Evolutionary conservation across 192 early-diverging fungal species (phyloP), one percentile per base, ranked within the genome.

Genomic region (Coemansia sp.): DNA sequence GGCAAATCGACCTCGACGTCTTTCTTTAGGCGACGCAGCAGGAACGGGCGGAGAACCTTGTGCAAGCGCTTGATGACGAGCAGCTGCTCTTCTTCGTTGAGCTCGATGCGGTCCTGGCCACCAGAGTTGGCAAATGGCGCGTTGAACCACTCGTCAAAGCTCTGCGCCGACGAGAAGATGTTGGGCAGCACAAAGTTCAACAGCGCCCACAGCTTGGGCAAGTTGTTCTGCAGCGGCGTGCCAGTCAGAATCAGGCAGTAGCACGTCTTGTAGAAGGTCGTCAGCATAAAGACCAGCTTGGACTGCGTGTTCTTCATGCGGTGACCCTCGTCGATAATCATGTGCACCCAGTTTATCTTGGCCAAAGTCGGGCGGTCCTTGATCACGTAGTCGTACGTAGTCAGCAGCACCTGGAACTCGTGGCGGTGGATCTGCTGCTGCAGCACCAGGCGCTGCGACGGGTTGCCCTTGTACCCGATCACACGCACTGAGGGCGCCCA

Each of bases 121-220:
- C 86, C 89, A 33, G 87, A 76, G 42, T 82, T 88, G 16, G 89
- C 83, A 68, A 99, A 98, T 9, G 96, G 96, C 11, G 95, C 92
- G 70, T 94, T 97, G 87, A 99, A 99, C 96, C 96, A 99, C 69
- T 99, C 96, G 72, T 98, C 97, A 82, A 99, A 99, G 39, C 89
- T 92, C 73, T 97, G 92, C 0, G 93, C 93, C 66, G 92, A 94
- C 70, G 96, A 93, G 82, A 99, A 99, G 42, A 99, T 94, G 53
- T 88, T 92, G 13, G 97, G 97, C 38, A 98, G 74, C 34, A 98
- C 87, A 83, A 99, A 98, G 70, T 98, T 99, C 20, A 99, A 83
- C 56, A 99, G 67, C 3, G 95, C 90, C 96, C 96, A 98, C 70
- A 99, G 73, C 70, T 99, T 96, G 3, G 94, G 94, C 11, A 99